Conservation (phyloP, 345 rosid genomes). For the Arabis alpina region DNA sequence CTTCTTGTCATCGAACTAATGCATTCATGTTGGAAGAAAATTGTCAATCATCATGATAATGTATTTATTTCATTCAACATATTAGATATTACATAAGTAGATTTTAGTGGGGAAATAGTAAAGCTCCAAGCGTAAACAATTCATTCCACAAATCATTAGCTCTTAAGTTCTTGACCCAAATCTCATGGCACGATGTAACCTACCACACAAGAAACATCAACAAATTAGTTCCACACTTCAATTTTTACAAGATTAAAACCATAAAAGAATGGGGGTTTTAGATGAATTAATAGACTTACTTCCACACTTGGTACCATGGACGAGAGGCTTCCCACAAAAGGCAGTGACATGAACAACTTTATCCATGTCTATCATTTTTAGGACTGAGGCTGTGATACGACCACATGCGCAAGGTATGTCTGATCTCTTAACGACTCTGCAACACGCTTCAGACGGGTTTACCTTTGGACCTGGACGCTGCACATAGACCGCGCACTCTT, state of each 20-base stretch:
- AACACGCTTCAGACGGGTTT: slow-evolving; percentile 40
- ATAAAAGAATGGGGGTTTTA: no score
- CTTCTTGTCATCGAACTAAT: slow-evolving; percentile 1
- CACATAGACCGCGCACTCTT: slow-evolving; percentile 45
- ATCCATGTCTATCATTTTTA: slow-evolving; percentile 41
- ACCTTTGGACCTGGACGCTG: slow-evolving; percentile 44
- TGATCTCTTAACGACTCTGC: slow-evolving; percentile 37
- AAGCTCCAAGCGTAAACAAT: slow-evolving; percentile 12
- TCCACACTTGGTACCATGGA: slow-evolving; percentile 47
- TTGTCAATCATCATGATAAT: slow-evolving; percentile 8
- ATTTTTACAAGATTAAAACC: background rate
- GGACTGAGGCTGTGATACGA: slow-evolving; percentile 34
- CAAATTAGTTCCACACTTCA: background rate
- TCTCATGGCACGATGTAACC: slow-evolving; percentile 35
- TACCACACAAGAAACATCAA: slow-evolving; percentile 9
- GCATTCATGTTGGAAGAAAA: background rate
- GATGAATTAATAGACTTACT: slow-evolving; percentile 36
- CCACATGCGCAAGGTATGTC: slow-evolving; percentile 42
- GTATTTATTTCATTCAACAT: slow-evolving; percentile 23
- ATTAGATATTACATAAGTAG: background rate
- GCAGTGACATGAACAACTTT: slow-evolving; percentile 45
- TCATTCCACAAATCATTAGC: background rate
- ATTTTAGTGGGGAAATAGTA: background rate
- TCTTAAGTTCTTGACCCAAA: background rate
- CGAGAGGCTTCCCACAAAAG: slow-evolving; percentile 46